Evolutionary conservation across 164 flowering plant species (phyloP).

Genomic region (Hamamelis virginiana): DNA sequence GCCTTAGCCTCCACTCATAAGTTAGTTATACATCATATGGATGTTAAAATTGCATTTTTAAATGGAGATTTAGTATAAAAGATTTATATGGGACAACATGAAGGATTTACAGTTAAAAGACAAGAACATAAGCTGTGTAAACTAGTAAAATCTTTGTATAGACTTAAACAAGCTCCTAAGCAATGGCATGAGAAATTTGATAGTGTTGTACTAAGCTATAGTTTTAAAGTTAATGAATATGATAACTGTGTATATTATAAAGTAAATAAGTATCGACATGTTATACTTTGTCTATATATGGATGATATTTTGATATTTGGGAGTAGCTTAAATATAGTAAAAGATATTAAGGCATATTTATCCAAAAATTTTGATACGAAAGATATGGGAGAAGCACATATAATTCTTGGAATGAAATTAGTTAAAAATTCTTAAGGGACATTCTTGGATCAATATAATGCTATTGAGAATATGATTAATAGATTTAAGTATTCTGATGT

Average conservation of each 20-base stretch:
- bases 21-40: slow-evolving; percentile 2
- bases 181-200: neutral
- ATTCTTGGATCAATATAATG: neutral
- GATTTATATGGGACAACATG: slow-evolving; percentile 1
- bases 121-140: neutral
- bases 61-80: neutral
- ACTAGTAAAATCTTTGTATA: neutral
- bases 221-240: neutral
- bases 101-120: neutral
- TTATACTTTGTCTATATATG: neutral
- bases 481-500: neutral
- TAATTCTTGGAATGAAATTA: neutral
- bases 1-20: neutral
- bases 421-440: neutral
- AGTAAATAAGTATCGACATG: neutral
- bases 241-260: neutral
- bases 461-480: slow-evolving; percentile 5
- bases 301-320: slow-evolving; percentile 4
- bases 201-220: neutral
- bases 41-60: neutral
- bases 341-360: neutral
- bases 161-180: neutral
- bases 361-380: slow-evolving; percentile 8
- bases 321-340: neutral
- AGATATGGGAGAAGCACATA: slow-evolving; percentile 9